Base-by-base conservation (phyloP, 805 yeast genomes). In the Candida silvatica region DNA sequence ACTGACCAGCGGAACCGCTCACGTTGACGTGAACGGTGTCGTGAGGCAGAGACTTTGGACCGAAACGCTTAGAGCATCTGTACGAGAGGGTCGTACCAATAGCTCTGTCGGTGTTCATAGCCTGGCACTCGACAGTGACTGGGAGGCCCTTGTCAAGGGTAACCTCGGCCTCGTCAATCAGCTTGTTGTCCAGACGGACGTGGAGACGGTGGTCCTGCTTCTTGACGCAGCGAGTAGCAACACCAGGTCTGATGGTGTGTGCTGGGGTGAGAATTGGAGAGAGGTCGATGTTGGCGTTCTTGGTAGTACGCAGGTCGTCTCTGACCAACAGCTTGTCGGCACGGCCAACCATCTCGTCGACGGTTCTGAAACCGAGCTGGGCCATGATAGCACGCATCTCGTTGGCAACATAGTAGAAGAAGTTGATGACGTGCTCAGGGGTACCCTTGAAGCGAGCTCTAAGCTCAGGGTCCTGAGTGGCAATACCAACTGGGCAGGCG, bases 401-500 rank as follows among this genome's bases (percentile, higher is more conserved):
- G 51, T 87, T 85, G 37, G 96, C 79, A 58, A 90, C 69, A 64
- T 88, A 92, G 69, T 81, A 90, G 73, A 92, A 92, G 71, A 90
- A 92, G 71, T 90, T 90, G 62, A 90, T 88, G 39, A 90, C 97
- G 56, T 90, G 97, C 65, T 90, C 98, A 35, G 98, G 98, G 34
- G 96, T 88, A 55, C 98, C 98, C 52, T 74, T 70, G 64, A 90
- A 90, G 62, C 90, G 92, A 63, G 75, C 75, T 64, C 98, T 77
- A 47, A 90, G 71, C 46, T 78, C 85, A 15, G 97, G 97, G 59
- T 90, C 97, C 63, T 92, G 98, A 20, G 98, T 90, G 31, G 98
- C 98, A 66, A 90, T 84, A 64, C 98, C 98, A 33, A 90, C 98
- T 20, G 98, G 96, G 63, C 98, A 90, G 27, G 95, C 76, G 65